Evolutionary conservation across 2,329 filamentous ascomycete species (phyloP), one percentile per base, ranked within the genome.

Genomic region (Diatrype stigma): DNA sequence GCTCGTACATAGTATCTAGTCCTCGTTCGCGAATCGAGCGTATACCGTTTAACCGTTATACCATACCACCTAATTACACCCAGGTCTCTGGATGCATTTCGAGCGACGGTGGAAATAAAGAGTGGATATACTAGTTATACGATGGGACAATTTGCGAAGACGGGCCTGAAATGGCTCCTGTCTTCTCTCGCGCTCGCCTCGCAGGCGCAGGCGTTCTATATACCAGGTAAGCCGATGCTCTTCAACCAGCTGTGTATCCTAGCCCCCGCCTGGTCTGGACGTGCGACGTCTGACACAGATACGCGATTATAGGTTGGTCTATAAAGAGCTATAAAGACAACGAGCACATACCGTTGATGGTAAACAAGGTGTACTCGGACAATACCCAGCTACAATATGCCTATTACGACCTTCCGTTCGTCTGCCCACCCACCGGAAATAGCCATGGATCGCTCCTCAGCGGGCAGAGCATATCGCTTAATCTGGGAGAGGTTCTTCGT

Each of bases 341-440:
- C 67, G 87, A 95, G 60, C 76, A 83, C 11, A 87, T 96, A 37
- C 90, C 90, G 1, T 77, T 96, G n/a, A 84, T 93, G 50, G 88
- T 94, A 57, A 96, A 96, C 74, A 96, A 96, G 69, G 85, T 92
- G 61, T 95, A 92, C 70, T 95, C 90, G 50, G 90, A 95, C 70
- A 85, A 89, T 62, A 94, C 89, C 7, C 87, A 94, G 67, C 75
- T 96, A n/a, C 90, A 95, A 68, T 95, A 91, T 80, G 90, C 90
- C 59, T 96, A 93, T 73, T 89, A 87, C 67, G 88, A 94, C 61
- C 83, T 95, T 1, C 90, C 90, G 7, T 96, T 95, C 67, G 87
- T 93, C 49, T 95, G 90, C 64, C 87, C 88, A 11, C 87, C 89
- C 1, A 88, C 84, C 8, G 88, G 88, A 46, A 77, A 81, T 55